phyloP scores from a whole-genome alignment of 1,284 basidiomycete genomes.

The Hypsizygus ulmarius region DNA sequence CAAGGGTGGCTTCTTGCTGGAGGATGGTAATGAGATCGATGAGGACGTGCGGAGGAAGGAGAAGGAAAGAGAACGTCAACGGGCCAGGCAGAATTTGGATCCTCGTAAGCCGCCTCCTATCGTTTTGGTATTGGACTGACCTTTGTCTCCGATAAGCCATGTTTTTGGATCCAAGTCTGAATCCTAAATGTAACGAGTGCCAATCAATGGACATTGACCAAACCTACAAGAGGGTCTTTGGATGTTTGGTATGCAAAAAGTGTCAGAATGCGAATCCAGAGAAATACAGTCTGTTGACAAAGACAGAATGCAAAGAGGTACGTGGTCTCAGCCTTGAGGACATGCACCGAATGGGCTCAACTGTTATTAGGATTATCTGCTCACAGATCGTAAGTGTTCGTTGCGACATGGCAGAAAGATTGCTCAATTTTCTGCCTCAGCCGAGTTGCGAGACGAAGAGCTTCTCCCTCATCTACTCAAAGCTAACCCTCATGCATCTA shows the following conservation, averaged over 20 bases:
- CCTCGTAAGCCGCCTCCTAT: slow-evolving; percentile 50
- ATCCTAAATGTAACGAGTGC: slow-evolving; percentile 85
- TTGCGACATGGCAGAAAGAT: not conserved
- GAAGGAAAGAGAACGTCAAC: slow-evolving; percentile 71
- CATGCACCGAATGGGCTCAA: not conserved
- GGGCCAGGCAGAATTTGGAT: slow-evolving; percentile 65
- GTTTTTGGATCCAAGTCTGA: slow-evolving; percentile 40
- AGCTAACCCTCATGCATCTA: slow-evolving; percentile 95
- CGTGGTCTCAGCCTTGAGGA: slow-evolving; percentile 4
- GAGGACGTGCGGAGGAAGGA: slow-evolving; percentile 68
- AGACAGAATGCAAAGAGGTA: slow-evolving; percentile 98
- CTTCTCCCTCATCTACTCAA: slow-evolving; percentile 92
- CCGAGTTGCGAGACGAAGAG: slow-evolving; percentile 91
- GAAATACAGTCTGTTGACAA: slow-evolving; percentile 92
- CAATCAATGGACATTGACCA: slow-evolving; percentile 83
- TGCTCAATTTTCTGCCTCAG: slow-evolving; percentile 34
- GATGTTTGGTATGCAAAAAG: slow-evolving; percentile 81
- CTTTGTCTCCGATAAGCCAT: slow-evolving; percentile 12
- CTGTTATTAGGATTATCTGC: slow-evolving; percentile 71
- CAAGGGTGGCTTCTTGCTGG: slow-evolving; percentile 88
- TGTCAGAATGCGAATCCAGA: slow-evolving; percentile 91
- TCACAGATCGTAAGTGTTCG: slow-evolving; percentile 73
- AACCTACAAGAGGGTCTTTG: slow-evolving; percentile 77
- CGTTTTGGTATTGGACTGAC: not conserved
- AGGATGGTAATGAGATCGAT: slow-evolving; percentile 76